Evolutionary conservation across 768 basidiomycete species (phyloP), one percentile per base, ranked within the genome.

Genomic region (Termitomyces eurrhizus): DNA sequence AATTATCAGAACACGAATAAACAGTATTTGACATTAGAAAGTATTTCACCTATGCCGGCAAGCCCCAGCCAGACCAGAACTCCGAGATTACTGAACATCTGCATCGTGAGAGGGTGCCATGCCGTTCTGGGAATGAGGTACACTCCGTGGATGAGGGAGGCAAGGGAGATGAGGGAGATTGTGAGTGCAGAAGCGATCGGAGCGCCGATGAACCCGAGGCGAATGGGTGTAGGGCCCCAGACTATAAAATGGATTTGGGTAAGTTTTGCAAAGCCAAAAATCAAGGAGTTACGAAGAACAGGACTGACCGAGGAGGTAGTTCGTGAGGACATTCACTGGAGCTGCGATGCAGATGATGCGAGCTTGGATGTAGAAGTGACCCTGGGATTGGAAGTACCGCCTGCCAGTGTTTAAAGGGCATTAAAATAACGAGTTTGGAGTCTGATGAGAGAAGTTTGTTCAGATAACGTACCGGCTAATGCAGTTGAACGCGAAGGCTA

Each of bases 121-220:
- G 94, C 94, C 0, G 84, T 88, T 18, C 74, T 59, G 74, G 90
- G 72, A 13, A 82, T 78, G 67, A 80, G 85, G 67, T 79, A 81
- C 92, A 84, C 71, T 9, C 84, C 89, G 60, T 90, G 91, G 36
- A 80, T 57, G 54, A 90, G 74, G 2, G 84, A 89, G 52, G 79
- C 67, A 44, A 83, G 57, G 0, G 84, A 77, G 51, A 93, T 86
- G 32, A 95, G 77, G 70, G 83, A 94, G 75, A 93, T 90, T 13
- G 89, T 90, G 56, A 95, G 78, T 0, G 89, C 86, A 1, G 93
- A 93, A 0, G 95, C 90, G 13, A 98, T 78, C 0, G 96, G 95
- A 2, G 95, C 95, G 16, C 95, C 95, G 52, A 90, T 84, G 75
- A 92, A 98, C 1, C 95, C 94, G 1, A 98, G 77, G 16, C 89